Evolutionary conservation across 2,329 filamentous ascomycete species (phyloP), one percentile per base, ranked within the genome.

Genomic region (Botrytis paeoniae): DNA sequence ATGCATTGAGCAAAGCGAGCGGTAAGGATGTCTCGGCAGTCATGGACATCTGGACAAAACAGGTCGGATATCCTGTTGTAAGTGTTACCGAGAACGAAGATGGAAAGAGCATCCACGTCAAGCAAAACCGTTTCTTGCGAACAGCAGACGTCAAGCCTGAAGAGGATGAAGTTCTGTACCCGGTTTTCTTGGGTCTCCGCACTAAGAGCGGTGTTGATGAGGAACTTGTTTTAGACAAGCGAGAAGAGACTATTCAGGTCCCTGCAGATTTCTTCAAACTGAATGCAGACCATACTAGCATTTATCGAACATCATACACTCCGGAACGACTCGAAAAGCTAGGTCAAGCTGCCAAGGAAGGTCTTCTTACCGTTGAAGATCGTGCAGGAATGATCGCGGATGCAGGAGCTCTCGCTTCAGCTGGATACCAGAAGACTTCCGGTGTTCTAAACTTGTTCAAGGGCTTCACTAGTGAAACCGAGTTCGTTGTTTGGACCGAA

Each of bases 21-120:
- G 95, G 95, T 75, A 97, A 98, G 84, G 92, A 95, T 69, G 92
- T 98, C 25, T 90, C 94, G 79, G 89, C 93, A 75, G 92, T 98
- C 73, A 98, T 98, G 91, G 92, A 94, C 71, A 93, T 95, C 77
- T 98, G 95, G 95, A 98, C 95, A 69, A 98, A 97, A 87, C 92
- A 97, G 79, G 92, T 98, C 73, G 95, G 95, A 70, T 98, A 92
- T 84, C 95, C 95, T 0, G 95, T 98, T 57, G 88, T 98, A 63
- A 92, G 92, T 12, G 94, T 98, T 41, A 93, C 92, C 0, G 93
- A 95, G 82, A 89, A 92, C 74, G 86, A 90, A 72, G 85, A 86
- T 39, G 87, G 91, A 65, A 91, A 89, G 74, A 91, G 90, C 32
- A 95, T 98, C 79, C 91, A 91, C 75, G 86, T 98, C 76, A 96